Base-by-base conservation (phyloP, 805 yeast genomes). In the Candida quercuum region DNA sequence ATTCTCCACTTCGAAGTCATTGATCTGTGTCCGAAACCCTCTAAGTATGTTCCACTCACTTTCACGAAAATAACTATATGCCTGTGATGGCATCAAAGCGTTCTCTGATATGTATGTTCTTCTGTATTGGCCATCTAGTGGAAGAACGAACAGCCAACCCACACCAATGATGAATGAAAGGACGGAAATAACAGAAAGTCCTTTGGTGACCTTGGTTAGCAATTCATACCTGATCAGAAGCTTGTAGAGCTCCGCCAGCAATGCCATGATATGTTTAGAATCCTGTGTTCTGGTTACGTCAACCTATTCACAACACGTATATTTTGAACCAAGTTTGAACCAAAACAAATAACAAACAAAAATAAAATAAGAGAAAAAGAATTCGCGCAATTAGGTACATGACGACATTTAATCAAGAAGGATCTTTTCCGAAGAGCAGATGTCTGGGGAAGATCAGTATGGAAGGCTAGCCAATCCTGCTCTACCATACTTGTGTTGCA, bases 11-110 rank as follows among this genome's bases (percentile, higher is more conserved):
- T 51, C 47, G 27, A 72, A 54, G 24, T 41, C 45, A 45, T 68
- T 61, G 56, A 76, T 49, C 60, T 63, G 51, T 40, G 56, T 36
- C 42, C 96, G 71, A 54, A 81, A 87, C 0, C 96, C 99, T 40
- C 98, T 68, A 23, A 87, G 75, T 38, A 84, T 67, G 52, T 89
- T 86, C 97, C 98, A 93, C 57, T 93, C 98, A 28, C 87, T 77
- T 54, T 91, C 98, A 38, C 97, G 71, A 58, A 86, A 93, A 56
- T 87, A 88, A 18, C 94, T 80, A 49, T 81, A 81, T 3, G 93
- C 98, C 58, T 93, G 98, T 0, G 95, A 89, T 7, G 99, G 97
- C 86, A 93, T 80, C 57, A 93, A 67, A 23, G 99, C 99, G 61
- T 93, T 93, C 56, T 93, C 99, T 7, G 95, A 83, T 11, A 89